Evolutionary conservation across 495 filamentous ascomycete genomes (phyloP), one percentile per base, ranked within the genome.

Genomic region (Schizothecium vesticola): DNA sequence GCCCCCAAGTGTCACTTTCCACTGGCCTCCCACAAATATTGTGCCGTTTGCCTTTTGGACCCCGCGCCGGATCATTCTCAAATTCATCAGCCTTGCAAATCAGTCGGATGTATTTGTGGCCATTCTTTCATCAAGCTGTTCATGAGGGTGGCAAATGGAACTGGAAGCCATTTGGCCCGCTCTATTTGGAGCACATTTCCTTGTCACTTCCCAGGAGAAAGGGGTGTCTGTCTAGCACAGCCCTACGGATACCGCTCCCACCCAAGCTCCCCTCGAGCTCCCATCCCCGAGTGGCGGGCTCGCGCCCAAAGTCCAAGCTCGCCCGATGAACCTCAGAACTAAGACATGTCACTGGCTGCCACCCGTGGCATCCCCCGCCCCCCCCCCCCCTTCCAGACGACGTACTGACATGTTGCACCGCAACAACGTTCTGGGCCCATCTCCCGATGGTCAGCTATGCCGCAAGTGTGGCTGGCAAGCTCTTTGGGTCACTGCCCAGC

Each of bases 151-250:
- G 43, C 43, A n/a, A 51, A n/a, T 2, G 43, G 43, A 51, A 6
- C 43, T 51, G 43, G 43, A 51, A 51, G 43, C 43, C 6, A 51
- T n/a, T 6, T 51, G 43, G 7, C 16, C 43, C 43, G 43, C 16
- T 7, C 43, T 51, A 51, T 51, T 51, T 51, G 16, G 7, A n/a
- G 43, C 43, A n/a, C 43, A 13, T 51, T 12, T 51, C 19, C 7
- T n/a, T 51, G 43, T 43, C 36, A 19, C 43, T 8, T 51, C 43
- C 43, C 8, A 12, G 12, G 11, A 11, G 16, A 6, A 19, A 7
- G 28, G 66, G 69, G 69, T 24, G 59, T 71, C 24, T 26, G 21
- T 59, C 63, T 70, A 70, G 29, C 68, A 68, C 70, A 72, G 70
- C 70, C 70, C 70, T 72, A 72, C 43, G 61, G 59, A 64, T 25